A percentile compares a stretch with the other conserved stretches of the same genome.
These are phyloP conservation scores for Jatropha podagrica DNA, from an alignment of 441 rosid genomes.

Conservation along the genomic window DNA sequence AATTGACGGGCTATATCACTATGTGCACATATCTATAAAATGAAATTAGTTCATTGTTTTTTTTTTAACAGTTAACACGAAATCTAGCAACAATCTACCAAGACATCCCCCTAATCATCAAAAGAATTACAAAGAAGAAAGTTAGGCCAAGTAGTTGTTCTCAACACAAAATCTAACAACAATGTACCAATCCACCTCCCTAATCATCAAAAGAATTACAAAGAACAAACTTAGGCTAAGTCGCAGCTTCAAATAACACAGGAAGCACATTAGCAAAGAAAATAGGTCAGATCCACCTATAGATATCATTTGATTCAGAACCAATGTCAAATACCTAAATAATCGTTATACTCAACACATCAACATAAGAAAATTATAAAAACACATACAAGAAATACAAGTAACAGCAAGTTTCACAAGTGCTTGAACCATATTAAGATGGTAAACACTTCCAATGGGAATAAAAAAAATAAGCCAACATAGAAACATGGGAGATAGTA, in stretches of 20 bases:
- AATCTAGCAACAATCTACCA: neutral
- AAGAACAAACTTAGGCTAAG: too few relatives aligned
- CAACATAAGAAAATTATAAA: neutral
- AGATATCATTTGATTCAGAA: neutral
- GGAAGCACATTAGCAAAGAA: neutral
- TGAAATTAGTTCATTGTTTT: neutral
- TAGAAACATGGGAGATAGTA: constrained; percentile 3
- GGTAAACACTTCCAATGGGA: neutral
- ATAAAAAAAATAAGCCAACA: neutral
- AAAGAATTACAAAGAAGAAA: too few relatives aligned
- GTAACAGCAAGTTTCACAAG: neutral
- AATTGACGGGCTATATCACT: neutral
- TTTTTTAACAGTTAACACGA: neutral
- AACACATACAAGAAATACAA: neutral
- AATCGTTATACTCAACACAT: neutral
- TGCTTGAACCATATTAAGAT: neutral
- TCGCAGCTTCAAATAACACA: neutral
- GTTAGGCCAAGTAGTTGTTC: too few relatives aligned
- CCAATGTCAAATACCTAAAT: neutral
- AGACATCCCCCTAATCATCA: too few relatives aligned
- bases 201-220: too few relatives aligned
- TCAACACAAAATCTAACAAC: neutral
- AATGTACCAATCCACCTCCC: neutral
- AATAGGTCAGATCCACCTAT: neutral
- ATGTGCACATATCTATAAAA: too few relatives aligned